Percentiles rank a stretch among this genome's conserved stretches.
These are phyloP conservation scores for Talaromyces albobiverticillius DNA, from an alignment of 2,329 filamentous ascomycete genomes.

Conservation along the genomic window DNA sequence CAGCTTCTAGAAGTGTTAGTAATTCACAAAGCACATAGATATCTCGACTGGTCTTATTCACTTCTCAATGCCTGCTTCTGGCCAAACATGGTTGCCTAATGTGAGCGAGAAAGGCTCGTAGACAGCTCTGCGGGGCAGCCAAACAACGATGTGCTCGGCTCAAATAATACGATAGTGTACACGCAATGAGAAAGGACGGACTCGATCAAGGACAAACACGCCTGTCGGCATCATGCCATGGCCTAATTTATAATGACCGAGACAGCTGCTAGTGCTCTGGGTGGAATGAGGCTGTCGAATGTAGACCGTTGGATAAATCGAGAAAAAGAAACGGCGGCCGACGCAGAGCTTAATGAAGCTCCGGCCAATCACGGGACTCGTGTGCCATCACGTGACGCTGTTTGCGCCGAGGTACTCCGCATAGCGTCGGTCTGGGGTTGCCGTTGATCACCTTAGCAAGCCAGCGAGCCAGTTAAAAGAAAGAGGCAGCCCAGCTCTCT, in stretches of 20 bases:
- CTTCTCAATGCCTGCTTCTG: not conserved
- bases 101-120: no score
- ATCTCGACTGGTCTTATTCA: not conserved
- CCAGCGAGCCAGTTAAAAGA: no score
- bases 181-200: not conserved
- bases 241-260: not conserved
- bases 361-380: not conserved
- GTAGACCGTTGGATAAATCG: not conserved
- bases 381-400: not conserved
- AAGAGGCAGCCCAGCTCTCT: no score
- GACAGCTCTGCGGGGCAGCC: slow-evolving; percentile 1
- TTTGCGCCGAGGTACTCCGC: slow-evolving; percentile 11
- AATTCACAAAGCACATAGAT: slow-evolving; percentile 4
- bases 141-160: not conserved
- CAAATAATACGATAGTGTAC: not conserved
- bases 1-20: not conserved
- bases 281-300: not conserved
- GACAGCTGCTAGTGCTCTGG: no score
- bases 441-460: no score
- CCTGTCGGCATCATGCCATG: slow-evolving; percentile 1
- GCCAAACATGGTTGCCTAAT: slow-evolving; percentile 5
- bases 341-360: not conserved
- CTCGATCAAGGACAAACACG: not conserved
- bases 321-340: not conserved
- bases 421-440: not conserved